Evolutionary conservation across 179 eudicot genomes (phyloP).

Genomic region (Corrigiola litoralis): DNA sequence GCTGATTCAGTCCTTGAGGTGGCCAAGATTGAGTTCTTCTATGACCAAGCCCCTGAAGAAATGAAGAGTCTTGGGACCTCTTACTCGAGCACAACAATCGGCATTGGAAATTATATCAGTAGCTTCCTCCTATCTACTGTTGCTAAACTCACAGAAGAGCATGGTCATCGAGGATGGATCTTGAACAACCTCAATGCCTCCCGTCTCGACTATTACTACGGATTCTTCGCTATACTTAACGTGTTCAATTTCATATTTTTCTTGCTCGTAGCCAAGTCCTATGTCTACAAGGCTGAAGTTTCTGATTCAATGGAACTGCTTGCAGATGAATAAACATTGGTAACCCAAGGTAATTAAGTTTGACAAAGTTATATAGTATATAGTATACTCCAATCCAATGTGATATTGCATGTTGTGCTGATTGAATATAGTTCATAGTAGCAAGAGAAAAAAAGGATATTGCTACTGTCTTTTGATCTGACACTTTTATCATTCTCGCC

Average conservation of each 20-base stretch:
- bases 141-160: conserved; percentile 28
- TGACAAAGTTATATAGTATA: too few species aligned
- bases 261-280: conserved; percentile 27
- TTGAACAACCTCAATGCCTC: conserved; percentile 41
- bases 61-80: conserved; percentile 53
- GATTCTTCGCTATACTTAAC: conserved; percentile 32
- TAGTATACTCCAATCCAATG: too few species aligned
- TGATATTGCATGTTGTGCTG: too few species aligned
- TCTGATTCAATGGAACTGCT: conserved; percentile 25
- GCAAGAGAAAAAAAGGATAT: too few species aligned
- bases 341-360: background rate
- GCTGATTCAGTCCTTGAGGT: conserved; percentile 48
- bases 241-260: conserved; percentile 35
- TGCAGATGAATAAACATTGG: conserved; percentile 20
- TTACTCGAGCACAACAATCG: conserved; percentile 37
- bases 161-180: conserved; percentile 38
- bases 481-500: too few species aligned
- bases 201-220: conserved; percentile 43
- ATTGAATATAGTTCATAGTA: too few species aligned
- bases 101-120: conserved; percentile 41
- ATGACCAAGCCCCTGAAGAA: conserved; percentile 48
- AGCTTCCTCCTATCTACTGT: conserved; percentile 35
- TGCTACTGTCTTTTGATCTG: too few species aligned
- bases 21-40: conserved; percentile 45
- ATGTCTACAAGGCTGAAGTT: conserved; percentile 43